Evolutionary conservation across 257 asterid species (phyloP), one percentile per base, ranked within the genome.

Genomic region (Thymus mandschuricus): DNA sequence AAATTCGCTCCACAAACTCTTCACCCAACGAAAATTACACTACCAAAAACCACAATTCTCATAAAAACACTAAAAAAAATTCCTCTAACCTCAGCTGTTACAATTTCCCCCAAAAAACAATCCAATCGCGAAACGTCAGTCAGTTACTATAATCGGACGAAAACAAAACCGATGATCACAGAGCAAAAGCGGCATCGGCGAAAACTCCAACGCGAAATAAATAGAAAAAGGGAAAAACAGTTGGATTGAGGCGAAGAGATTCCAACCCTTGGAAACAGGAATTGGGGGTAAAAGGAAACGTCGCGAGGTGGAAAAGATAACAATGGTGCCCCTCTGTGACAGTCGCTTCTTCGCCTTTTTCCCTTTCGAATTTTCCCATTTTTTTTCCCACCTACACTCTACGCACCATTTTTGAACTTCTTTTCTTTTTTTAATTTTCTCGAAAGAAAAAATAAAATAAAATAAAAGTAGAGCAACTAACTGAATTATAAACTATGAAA

Each of bases 31-130:
- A 41, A 68, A 54, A 45, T 59, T 45, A 55, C 44, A 43, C 11
- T 33, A 43, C 41, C 11, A 58, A 71, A n/a, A 15, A 8, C 27
- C 31, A 48, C 40, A 30, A 0, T 58, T 10, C 6, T 5, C 21
- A 74, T 66, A n/a, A n/a, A 8, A 13, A 10, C 9, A 5, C 51
- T 4, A 3, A 58, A 1, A 54, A 43, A 72, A 41, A 74, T 27
- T 45, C 61, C 59, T 35, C 80, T 66, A 62, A 85, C 89, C 96
- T 83, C 76, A 68, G 80, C 28, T 38, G 41, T 58, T 60, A 75
- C 43, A 71, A 27, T 74, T 10, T 5, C 13, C 4, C 70, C 75
- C 75, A 61, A 60, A 46, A 66, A 38, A 4, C n/a, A 38, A 57
- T 38, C 69, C 56, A 48, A 44, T 2, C 11, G 13, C 73, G 30